These are phyloP conservation scores for Periconia sp. DNA, from an alignment of 2,329 filamentous ascomycete genomes.

Conservation along the genomic window DNA sequence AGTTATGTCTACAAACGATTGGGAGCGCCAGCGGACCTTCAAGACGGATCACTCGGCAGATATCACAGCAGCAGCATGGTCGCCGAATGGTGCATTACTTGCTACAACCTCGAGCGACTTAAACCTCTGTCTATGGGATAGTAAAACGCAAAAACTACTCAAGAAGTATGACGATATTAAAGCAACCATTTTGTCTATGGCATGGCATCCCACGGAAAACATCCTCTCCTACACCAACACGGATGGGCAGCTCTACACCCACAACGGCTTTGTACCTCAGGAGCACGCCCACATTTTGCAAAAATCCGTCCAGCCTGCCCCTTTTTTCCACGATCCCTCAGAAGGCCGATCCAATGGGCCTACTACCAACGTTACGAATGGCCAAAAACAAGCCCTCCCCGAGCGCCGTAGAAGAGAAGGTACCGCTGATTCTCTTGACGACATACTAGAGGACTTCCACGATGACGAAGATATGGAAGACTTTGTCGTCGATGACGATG, in stretches of 20 bases:
- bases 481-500: slow-evolving; percentile 95
- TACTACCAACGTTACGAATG: slow-evolving; percentile 62
- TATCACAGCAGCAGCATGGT: slow-evolving; percentile 89
- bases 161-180: slow-evolving; percentile 73
- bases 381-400: slow-evolving; percentile 59
- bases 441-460: slow-evolving; percentile 67
- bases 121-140: slow-evolving; percentile 84
- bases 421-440: slow-evolving; percentile 79
- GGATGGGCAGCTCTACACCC: slow-evolving; percentile 92
- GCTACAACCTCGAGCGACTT: slow-evolving; percentile 65
- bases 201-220: slow-evolving; percentile 91
- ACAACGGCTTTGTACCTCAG: slow-evolving; percentile 67
- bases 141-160: slow-evolving; percentile 82
- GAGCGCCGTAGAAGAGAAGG: slow-evolving; percentile 56
- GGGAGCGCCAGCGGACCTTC: slow-evolving; percentile 85
- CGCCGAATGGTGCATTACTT: slow-evolving; percentile 88
- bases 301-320: slow-evolving; percentile 72
- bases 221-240: slow-evolving; percentile 89
- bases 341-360: slow-evolving; percentile 72
- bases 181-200: slow-evolving; percentile 80
- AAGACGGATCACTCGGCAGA: slow-evolving; percentile 79
- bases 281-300: slow-evolving; percentile 57
- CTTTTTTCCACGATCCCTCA: slow-evolving; percentile 83
- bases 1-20: slow-evolving; percentile 85
- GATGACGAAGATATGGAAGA: slow-evolving; percentile 65